Evolutionary conservation across 176 grass and related monocot species (phyloP).

Genomic region (Ampelocalamus luodianensis): DNA sequence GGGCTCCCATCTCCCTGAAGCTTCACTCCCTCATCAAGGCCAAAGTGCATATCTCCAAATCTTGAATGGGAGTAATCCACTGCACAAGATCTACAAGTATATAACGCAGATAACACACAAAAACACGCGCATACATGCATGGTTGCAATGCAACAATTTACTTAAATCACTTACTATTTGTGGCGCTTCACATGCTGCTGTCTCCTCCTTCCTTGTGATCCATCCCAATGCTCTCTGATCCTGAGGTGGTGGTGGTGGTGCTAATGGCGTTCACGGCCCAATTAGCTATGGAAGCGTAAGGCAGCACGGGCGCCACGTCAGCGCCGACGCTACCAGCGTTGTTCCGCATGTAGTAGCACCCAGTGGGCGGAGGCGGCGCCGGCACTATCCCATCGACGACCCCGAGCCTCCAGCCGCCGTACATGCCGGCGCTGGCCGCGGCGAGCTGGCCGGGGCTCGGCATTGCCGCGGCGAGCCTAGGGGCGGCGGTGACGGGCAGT

Average conservation of each 20-base stretch:
- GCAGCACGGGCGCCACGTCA: conserved; percentile 47
- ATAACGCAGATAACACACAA: not conserved
- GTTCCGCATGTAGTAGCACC: conserved; percentile 56
- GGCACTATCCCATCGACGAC: conserved; percentile 22
- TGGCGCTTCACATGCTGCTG: conserved; percentile 62
- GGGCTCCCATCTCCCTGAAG: conserved; percentile 45
- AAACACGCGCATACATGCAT: conserved; percentile 29
- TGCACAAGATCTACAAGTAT: conserved; percentile 45
- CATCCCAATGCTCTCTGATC: conserved; percentile 64
- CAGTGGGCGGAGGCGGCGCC: conserved; percentile 8
- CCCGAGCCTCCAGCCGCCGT: conserved; percentile 53
- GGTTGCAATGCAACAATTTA: conserved; percentile 45
- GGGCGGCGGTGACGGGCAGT: conserved; percentile 42
- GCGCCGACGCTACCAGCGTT: conserved; percentile 30
- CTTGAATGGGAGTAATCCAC: conserved; percentile 38
- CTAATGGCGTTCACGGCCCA: conserved; percentile 57
- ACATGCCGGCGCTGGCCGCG: conserved; percentile 27
- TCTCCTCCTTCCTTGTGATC: conserved; percentile 76
- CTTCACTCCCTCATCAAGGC: conserved; percentile 35
- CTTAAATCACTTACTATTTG: conserved; percentile 42
- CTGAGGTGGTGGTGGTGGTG: conserved; percentile 54
- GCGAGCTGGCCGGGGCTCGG: conserved; percentile 41
- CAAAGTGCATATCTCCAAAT: conserved; percentile 34
- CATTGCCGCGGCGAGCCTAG: conserved; percentile 48
- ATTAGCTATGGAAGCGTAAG: conserved; percentile 60